Evolutionary conservation across 2,329 filamentous ascomycete species (phyloP), one percentile per base, ranked within the genome.

Genomic region (Magnaporthiopsis incrustans): DNA sequence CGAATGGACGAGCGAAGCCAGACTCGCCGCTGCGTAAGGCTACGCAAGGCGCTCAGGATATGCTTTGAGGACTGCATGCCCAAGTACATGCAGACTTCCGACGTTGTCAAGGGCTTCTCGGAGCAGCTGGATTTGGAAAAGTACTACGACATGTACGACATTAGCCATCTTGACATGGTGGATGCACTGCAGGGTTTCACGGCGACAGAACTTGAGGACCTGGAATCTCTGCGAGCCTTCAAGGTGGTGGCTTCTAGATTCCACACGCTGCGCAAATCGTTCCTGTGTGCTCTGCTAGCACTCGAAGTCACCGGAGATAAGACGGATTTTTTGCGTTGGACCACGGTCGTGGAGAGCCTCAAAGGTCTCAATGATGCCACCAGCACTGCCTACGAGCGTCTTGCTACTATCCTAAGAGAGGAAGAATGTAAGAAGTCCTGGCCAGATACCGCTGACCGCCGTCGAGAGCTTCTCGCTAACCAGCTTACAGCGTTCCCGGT

Each of bases 111-210:
- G 72, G 84, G 84, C 0, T 86, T 96, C 64, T 86, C 93, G 1
- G 88, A 93, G 73, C 85, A 90, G 71, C 84, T 89, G 61, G 91
- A 97, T 71, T 78, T 99, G 58, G 92, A 96, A 70, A 95, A 92
- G 76, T 96, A 97, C 73, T 90, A 95, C 70, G 94, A 98, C 72
- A 89, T 94, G 66, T 93, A 94, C 72, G 90, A 93, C 68, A 86
- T 94, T 66, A 90, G 85, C 66, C 83, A 88, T 65, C 84, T 87
- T 64, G 90, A 93, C 73, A 85, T 91, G 50, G 82, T 85, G 26
- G 89, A 91, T 69, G 85, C 88, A n/a, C 82, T 87, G 68, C 78
- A 82, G 58, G 85, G 86, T 1, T 87, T 89, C 65, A 26, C 63
- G n/a, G 50, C n/a, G 22, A 15, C 25, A 22, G 85, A 89, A 60